A percentile compares a stretch with the other conserved stretches of the same genome.
Conservation (phyloP, 2,329 filamentous ascomycete genomes). For the Trichophyton benhamiae region DNA sequence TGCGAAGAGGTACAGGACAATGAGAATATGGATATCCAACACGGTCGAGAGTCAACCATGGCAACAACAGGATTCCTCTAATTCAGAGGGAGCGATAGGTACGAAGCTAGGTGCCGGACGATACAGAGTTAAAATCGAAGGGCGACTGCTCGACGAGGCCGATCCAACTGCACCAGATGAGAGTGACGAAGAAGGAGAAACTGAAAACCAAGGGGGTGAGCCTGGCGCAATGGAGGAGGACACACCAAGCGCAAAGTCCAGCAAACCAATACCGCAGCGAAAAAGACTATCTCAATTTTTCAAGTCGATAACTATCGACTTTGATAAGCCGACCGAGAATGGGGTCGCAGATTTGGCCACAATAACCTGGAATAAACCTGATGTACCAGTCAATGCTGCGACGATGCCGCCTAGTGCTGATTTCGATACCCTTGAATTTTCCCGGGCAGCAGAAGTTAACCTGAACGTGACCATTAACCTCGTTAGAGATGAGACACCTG, state of each 20-base stretch:
- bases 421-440: conserved; percentile 85
- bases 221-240: conserved; percentile 52
- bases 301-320: conserved; percentile 41
- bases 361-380: conserved; percentile 81
- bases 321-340: conserved; percentile 34
- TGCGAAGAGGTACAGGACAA: conserved; percentile 66
- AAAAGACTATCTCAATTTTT: conserved; percentile 40
- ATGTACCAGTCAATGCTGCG: conserved; percentile 37
- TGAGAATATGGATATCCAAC: conserved; percentile 91
- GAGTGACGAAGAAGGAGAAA: conserved; percentile 37
- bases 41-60: conserved; percentile 88
- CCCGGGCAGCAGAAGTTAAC: conserved; percentile 84
- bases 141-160: conserved; percentile 59
- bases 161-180: conserved; percentile 41
- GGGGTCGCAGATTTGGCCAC: conserved; percentile 33
- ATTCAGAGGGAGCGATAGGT: conserved; percentile 48
- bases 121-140: conserved; percentile 87
- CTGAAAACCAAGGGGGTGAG: conserved; percentile 29
- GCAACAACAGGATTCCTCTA: conserved; percentile 51
- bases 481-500: conserved; percentile 68
- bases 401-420: conserved; percentile 55
- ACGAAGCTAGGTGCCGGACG: conserved; percentile 39
- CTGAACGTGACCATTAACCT: conserved; percentile 83
- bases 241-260: conserved; percentile 24
- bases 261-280: conserved; percentile 19